Conservation (phyloP, 2,329 filamentous ascomycete genomes). For the Clathrospora elynae region DNA sequence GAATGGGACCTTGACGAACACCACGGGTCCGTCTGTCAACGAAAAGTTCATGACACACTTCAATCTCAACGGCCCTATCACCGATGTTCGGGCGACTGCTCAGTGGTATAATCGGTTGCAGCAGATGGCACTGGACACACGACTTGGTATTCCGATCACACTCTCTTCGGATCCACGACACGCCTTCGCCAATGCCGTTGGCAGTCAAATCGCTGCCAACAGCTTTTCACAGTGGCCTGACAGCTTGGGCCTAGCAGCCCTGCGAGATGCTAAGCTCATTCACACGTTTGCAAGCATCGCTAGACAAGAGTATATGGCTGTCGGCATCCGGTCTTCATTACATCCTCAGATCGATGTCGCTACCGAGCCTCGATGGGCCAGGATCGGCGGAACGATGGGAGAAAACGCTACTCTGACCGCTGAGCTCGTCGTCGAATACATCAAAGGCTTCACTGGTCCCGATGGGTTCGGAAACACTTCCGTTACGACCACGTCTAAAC, state of each 20-base stretch:
- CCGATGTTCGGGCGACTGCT: constrained; percentile 44
- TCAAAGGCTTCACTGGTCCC: constrained; percentile 55
- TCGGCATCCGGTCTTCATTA: constrained; percentile 54
- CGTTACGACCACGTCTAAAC: constrained; percentile 58
- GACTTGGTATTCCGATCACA: constrained; percentile 57
- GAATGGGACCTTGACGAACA: constrained; percentile 43
- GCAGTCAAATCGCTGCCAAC: constrained; percentile 52
- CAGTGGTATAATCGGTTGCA: constrained; percentile 54
- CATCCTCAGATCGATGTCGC: constrained; percentile 59
- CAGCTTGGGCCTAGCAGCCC: constrained; percentile 56
- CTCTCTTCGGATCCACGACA: constrained; percentile 57
- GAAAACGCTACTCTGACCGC: constrained; percentile 54
- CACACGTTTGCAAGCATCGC: constrained; percentile 57
- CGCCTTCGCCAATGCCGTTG: constrained; percentile 52
- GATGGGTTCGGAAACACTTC: constrained; percentile 52
- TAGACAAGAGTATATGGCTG: constrained; percentile 53
- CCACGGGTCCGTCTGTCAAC: constrained; percentile 43
- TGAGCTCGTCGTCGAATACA: constrained; percentile 51
- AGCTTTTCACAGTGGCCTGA: constrained; percentile 60
- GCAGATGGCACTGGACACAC: constrained; percentile 50
- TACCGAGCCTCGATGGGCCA: constrained; percentile 59
- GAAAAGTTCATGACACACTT: constrained; percentile 54
- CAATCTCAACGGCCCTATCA: constrained; percentile 54
- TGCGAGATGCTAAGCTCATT: constrained; percentile 53
- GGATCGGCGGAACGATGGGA: constrained; percentile 55